Percentiles rank a stretch among this genome's conserved stretches.
Conservation (phyloP, 2,329 filamentous ascomycete genomes). For the Ascochyta koolunga region DNA sequence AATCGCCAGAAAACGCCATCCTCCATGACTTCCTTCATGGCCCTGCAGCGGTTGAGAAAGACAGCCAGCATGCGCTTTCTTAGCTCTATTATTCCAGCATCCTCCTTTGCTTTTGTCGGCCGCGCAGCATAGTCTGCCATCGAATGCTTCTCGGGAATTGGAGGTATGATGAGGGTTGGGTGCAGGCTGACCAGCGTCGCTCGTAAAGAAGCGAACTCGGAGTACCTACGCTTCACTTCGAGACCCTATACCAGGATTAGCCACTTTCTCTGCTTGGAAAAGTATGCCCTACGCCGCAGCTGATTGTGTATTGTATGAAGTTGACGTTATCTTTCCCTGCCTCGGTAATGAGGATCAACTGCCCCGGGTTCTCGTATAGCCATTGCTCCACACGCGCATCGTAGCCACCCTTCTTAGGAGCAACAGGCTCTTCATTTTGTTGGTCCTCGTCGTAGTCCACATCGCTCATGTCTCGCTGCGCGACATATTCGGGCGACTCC, state of each 20-base stretch:
- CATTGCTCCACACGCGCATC: slow-evolving; percentile 97
- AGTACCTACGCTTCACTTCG: slow-evolving; percentile 93
- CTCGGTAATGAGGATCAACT: slow-evolving; percentile 89
- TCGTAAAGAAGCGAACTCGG: slow-evolving; percentile 90
- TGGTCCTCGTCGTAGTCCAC: slow-evolving; percentile 61
- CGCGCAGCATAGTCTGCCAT: slow-evolving; percentile 99
- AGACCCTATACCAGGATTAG: slow-evolving; percentile 69
- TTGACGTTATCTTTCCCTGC: slow-evolving; percentile 93
- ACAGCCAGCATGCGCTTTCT: slow-evolving; percentile 96
- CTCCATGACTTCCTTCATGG: slow-evolving; percentile 88
- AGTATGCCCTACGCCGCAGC: slow-evolving; percentile 74
- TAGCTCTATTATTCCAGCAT: slow-evolving; percentile 94
- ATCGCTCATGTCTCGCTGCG: slow-evolving; percentile 62
- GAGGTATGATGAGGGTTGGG: slow-evolving; percentile 92
- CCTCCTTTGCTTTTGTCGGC: slow-evolving; percentile 96
- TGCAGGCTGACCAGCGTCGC: slow-evolving; percentile 89
- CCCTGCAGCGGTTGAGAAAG: slow-evolving; percentile 89
- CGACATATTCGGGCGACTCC: slow-evolving; percentile 64
- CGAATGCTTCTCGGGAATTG: slow-evolving; percentile 97
- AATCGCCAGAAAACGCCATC: slow-evolving; percentile 99
- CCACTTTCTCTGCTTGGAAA: not conserved
- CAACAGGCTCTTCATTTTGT: slow-evolving; percentile 48
- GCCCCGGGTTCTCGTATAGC: slow-evolving; percentile 89
- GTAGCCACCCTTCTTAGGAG: slow-evolving; percentile 81
- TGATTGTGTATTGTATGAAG: slow-evolving; percentile 97